Percentiles rank a stretch among this genome's conserved stretches.
Evolutionary conservation across 2,329 filamentous ascomycete genomes (phyloP).

Genomic region (Colletotrichum noveboracense): DNA sequence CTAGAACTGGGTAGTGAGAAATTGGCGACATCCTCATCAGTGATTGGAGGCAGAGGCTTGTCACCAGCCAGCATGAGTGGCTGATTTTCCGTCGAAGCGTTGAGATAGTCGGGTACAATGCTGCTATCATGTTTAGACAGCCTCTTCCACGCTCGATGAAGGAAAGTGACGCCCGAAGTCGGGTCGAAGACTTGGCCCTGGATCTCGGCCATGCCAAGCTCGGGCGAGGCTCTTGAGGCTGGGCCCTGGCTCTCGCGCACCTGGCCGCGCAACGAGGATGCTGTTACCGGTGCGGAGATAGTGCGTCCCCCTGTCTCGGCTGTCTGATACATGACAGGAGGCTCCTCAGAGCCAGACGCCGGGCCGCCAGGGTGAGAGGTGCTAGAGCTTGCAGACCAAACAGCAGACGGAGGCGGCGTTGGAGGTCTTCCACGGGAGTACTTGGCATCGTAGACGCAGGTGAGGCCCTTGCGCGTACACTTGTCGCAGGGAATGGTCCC

Average conservation of each 20-base stretch:
- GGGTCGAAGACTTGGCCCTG: constrained; percentile 62
- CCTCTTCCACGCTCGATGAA: constrained; percentile 58
- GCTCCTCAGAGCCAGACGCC: neutral
- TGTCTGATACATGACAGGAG: constrained; percentile 2
- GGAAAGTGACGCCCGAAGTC: constrained; percentile 59
- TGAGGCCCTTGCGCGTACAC: constrained; percentile 30
- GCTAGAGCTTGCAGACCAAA: neutral
- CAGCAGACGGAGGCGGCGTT: constrained; percentile 31
- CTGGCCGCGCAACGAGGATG: neutral
- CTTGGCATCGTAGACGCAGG: constrained; percentile 34
- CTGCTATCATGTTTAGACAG: constrained; percentile 47
- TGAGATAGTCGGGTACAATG: constrained; percentile 27
- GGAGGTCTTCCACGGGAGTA: constrained; percentile 38
- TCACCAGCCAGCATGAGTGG: constrained; percentile 55
- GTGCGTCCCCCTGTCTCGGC: neutral
- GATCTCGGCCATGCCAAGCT: constrained; percentile 38
- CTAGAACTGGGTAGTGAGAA: constrained; percentile 43
- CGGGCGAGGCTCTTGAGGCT: constrained; percentile 30
- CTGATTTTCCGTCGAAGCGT: constrained; percentile 40
- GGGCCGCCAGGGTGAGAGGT: neutral
- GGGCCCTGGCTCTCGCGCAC: constrained; percentile 10
- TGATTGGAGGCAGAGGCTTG: constrained; percentile 44
- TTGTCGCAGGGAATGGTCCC: constrained; percentile 38
- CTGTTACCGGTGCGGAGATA: neutral
- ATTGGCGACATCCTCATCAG: constrained; percentile 31